Evolutionary conservation across 1,139 yeast species (phyloP).

Genomic region (Candida pseudocylindracea): DNA sequence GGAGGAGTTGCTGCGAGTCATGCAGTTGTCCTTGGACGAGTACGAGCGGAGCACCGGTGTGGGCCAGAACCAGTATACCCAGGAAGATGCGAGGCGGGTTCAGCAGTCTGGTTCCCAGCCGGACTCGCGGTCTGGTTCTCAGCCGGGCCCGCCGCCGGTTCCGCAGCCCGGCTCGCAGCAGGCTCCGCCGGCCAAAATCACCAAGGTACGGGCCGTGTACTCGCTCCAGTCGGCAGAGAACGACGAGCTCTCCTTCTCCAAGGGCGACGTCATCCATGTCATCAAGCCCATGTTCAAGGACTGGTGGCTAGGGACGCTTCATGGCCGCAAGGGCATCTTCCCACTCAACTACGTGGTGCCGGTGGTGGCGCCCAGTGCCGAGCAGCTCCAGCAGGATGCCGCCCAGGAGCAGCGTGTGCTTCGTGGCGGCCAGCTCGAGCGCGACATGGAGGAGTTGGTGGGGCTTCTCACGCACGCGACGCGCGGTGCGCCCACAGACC

Average conservation of each 20-base stretch:
- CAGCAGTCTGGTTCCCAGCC: too few relatives aligned
- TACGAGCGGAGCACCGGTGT: slow-evolving; percentile 10
- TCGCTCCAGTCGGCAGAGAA: slow-evolving; percentile 54
- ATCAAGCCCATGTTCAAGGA: slow-evolving; percentile 77
- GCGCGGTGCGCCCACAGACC: too few relatives aligned
- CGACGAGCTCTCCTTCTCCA: slow-evolving; percentile 49
- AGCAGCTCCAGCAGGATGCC: slow-evolving; percentile 13
- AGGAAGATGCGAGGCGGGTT: neutral
- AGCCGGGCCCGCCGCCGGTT: too few relatives aligned
- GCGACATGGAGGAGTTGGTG: too few relatives aligned
- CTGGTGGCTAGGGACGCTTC: slow-evolving; percentile 86
- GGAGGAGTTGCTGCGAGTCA: slow-evolving; percentile 56
- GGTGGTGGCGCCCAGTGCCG: slow-evolving; percentile 39
- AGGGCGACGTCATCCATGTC: slow-evolving; percentile 64
- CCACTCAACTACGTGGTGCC: slow-evolving; percentile 86
- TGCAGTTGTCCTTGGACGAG: slow-evolving; percentile 59
- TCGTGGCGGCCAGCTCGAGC: too few relatives aligned
- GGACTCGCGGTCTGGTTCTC: too few relatives aligned
- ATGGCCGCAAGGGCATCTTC: slow-evolving; percentile 72
- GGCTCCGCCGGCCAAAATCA: slow-evolving; percentile 7
- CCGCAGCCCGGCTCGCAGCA: slow-evolving; percentile 53
- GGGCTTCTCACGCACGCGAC: too few relatives aligned
- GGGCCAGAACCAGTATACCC: slow-evolving; percentile 10
- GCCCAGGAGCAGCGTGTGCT: slow-evolving; percentile 10
- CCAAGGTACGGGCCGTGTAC: slow-evolving; percentile 66